phyloP scores from a whole-genome alignment of 768 basidiomycete species.

The Tephrocybe sp. region DNA sequence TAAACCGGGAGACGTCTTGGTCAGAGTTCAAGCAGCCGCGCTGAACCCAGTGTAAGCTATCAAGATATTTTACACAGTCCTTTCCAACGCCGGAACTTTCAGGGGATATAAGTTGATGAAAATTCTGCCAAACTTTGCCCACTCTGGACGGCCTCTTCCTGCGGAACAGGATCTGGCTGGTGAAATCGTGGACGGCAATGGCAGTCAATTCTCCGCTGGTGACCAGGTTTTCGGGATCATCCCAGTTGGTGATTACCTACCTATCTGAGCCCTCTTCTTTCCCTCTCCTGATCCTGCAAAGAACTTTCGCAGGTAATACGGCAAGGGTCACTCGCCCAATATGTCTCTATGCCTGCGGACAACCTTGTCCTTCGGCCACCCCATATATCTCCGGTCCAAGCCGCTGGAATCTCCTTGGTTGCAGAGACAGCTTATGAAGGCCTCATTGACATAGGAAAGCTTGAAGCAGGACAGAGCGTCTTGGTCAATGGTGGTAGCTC shows the following conservation, averaged over 20 bases:
- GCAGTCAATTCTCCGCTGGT: conserved; percentile 51
- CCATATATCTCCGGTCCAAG: conserved; percentile 52
- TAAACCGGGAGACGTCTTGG: conserved; percentile 31
- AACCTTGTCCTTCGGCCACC: conserved; percentile 44
- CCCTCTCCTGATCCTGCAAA: background rate
- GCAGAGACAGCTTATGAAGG: conserved; percentile 60
- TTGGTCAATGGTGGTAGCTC: conserved; percentile 75
- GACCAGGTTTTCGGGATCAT: conserved; percentile 66
- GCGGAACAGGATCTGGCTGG: conserved; percentile 69
- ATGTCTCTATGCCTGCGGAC: conserved; percentile 44
- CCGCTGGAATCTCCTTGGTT: conserved; percentile 60
- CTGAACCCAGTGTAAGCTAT: conserved; percentile 65
- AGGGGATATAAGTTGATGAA: conserved; percentile 65
- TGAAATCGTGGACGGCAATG: conserved; percentile 54
- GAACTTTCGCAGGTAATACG: conserved; percentile 33
- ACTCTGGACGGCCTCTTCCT: conserved; percentile 48
- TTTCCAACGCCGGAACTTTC: conserved; percentile 2
- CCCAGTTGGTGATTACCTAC: conserved; percentile 29
- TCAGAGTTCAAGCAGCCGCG: conserved; percentile 43
- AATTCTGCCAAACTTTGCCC: conserved; percentile 39
- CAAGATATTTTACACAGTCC: background rate
- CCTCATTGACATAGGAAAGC: conserved; percentile 43
- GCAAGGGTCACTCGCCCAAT: conserved; percentile 62
- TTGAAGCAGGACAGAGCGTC: conserved; percentile 60
- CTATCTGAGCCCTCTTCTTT: background rate